A percentile compares a stretch with the other conserved stretches of the same genome.
phyloP scores from a whole-genome alignment of 2,329 filamentous ascomycete species.

The Colletotrichum filicis region DNA sequence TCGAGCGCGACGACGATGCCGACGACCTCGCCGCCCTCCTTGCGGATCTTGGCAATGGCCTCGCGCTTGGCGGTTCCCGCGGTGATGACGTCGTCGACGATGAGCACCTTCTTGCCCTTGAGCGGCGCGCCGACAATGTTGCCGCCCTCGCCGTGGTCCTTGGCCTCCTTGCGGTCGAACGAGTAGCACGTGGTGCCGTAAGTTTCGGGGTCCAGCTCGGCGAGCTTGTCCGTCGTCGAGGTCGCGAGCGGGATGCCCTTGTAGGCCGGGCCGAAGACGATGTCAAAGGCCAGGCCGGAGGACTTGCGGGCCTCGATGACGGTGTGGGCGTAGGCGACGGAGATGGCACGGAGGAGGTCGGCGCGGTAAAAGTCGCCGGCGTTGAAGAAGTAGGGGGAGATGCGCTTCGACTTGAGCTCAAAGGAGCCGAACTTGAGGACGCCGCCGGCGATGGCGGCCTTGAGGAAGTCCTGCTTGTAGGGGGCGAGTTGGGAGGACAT shows the following conservation, averaged over 20 bases:
- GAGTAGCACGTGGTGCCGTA: constrained; percentile 82
- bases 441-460: constrained; percentile 73
- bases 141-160: constrained; percentile 95
- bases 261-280: constrained; percentile 95
- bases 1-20: constrained; percentile 92
- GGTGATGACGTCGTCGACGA: constrained; percentile 97
- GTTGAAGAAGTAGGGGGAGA: constrained; percentile 98
- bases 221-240: constrained; percentile 80
- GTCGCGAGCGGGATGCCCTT: constrained; percentile 95
- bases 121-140: constrained; percentile 89
- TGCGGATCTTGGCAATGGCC: constrained; percentile 88
- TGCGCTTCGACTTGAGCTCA: constrained; percentile 91
- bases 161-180: constrained; percentile 96
- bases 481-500: constrained; percentile 61
- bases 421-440: constrained; percentile 86
- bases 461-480: constrained; percentile 80
- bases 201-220: constrained; percentile 71
- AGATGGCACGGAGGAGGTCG: constrained; percentile 80
- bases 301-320: constrained; percentile 61
- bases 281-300: constrained; percentile 71
- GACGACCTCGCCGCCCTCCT: constrained; percentile 84
- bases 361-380: constrained; percentile 90
- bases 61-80: constrained; percentile 95
- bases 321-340: constrained; percentile 81
- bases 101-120: constrained; percentile 85